Evolutionary conservation across 208 protist genomes (phyloP), one percentile per base, ranked within the genome.

Genomic region (Crithidia bombi): DNA sequence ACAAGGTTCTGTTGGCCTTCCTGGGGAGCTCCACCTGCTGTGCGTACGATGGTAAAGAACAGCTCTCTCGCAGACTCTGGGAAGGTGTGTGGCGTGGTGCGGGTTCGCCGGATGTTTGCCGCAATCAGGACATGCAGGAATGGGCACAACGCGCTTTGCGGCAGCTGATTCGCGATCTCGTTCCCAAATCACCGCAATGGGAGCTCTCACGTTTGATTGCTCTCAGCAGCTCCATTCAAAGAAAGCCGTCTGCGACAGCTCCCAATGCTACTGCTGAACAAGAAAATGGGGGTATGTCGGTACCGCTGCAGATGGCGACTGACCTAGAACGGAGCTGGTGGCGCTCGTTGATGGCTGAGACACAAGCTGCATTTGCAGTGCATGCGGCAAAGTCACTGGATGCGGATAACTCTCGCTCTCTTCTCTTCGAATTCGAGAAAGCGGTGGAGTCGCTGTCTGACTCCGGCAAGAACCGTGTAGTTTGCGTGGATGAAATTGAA

Each of bases 351-450:
- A 35, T 77, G 15, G 23, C 63, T 15, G 46, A 62, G 23, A 70
- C 64, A 25, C 71, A 77, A 35, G 49, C 56, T 0, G n/a, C 15
- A 10, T 71, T 77, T n/a, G 63, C 62, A 3, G 19, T 50, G 28
- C n/a, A 33, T 49, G 21, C 38, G n/a, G 23, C 49, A 21, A 2
- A n/a, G 0, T 38, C 12, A 1, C 47, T 77, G 36, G 64, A 71
- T 30, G n/a, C 56, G 3, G 71, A 77, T 49, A 77, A 49, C 57
- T 33, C 38, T 36, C 64, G 47, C n/a, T 66, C 71, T n/a, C 64
- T 77, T 15, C 7, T 71, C 3, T 77, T 77, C 19, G 71, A 77
- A 21, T 77, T 77, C 15, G 71, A 62, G 17, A 65, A 63, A 12
- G 71, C 71, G 19, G 56, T 65, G 3, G 56, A 35, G 15, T 19